Evolutionary conservation across 345 rosid species (phyloP).

Genomic region (Aurinia saxatilis): DNA sequence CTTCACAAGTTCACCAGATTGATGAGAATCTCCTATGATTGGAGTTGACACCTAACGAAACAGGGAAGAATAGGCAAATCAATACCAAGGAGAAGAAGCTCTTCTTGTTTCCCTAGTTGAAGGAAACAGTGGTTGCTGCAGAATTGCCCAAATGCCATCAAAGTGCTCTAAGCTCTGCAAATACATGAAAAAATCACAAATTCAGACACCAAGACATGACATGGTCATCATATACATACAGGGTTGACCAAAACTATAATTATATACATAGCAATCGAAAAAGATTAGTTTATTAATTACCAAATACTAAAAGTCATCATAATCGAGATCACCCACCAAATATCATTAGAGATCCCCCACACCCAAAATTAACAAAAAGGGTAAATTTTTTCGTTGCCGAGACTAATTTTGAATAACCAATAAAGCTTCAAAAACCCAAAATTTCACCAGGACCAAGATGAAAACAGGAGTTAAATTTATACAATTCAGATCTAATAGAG

Average conservation of each 20-base stretch:
- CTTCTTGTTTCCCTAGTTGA: conserved; percentile 71
- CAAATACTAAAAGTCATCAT: neutral
- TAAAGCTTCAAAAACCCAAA: neutral
- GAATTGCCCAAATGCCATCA: conserved; percentile 57
- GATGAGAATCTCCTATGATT: conserved; percentile 16
- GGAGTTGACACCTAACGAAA: neutral
- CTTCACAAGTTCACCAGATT: conserved; percentile 6
- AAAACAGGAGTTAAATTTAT: neutral
- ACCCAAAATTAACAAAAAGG: neutral
- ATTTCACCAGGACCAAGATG: neutral
- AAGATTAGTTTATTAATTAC: neutral
- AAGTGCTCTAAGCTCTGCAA: conserved; percentile 61
- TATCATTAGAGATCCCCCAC: neutral
- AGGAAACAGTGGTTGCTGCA: conserved; percentile 76
- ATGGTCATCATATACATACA: neutral
- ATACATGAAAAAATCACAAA: neutral
- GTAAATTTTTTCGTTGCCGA: neutral
- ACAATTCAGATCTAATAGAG: neutral
- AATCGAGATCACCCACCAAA: neutral
- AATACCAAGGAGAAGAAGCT: conserved; percentile 60
- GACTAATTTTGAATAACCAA: neutral
- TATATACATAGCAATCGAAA: neutral
- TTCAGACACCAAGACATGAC: neutral
- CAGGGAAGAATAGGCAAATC: conserved; percentile 36
- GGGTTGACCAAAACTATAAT: neutral